Evolutionary conservation across 208 protist genomes (phyloP), one percentile per base, ranked within the genome.

Genomic region (Leishmania aethiopica): DNA sequence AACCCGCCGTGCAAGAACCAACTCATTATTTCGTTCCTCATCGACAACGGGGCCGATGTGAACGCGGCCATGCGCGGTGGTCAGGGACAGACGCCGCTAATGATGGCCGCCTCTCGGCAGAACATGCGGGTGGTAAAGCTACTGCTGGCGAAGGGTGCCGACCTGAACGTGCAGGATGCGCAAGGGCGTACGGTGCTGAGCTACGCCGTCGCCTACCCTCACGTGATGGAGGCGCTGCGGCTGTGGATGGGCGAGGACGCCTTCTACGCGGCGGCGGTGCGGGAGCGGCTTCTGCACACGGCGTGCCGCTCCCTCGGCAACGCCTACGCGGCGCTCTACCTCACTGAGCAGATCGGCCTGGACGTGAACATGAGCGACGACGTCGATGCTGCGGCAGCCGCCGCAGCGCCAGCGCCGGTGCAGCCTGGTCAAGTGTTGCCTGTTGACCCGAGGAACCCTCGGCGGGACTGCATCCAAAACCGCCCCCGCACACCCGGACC

Each of bases 11-110:
- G 89, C 67, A 75, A 71, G 0, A 95, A 97, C 59, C 77, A 82
- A 35, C 73, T 89, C 7, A 91, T 96, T n/a, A 80, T 96, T 19
- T 72, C 70, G 3, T 95, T 97, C 69, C 86, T 97, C 1, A 78
- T 97, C 37, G 92, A 97, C 79, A 93, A 94, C 79, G 92, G 90
- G 7, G 91, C 90, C 17, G 84, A 94, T 74, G 80, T 95, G n/a
- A 90, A 97, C 79, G 84, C 83, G 35, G 64, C 82, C 40, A 86
- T 86, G 82, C 77, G 42, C 2, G 60, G 66, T 42, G 62, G 57
- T 19, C 75, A 78, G 11, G 89, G 90, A 19, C 85, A 93, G 69
- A 98, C 95, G 37, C 90, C 93, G 62, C 86, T 98, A 11, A 98
- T 98, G 92, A 77, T 93, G 40, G 93, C 92, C 2, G 89, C 88